phyloP scores from a whole-genome alignment of 2,329 filamentous ascomycete genomes.

The Mycosphaerella arachidis region DNA sequence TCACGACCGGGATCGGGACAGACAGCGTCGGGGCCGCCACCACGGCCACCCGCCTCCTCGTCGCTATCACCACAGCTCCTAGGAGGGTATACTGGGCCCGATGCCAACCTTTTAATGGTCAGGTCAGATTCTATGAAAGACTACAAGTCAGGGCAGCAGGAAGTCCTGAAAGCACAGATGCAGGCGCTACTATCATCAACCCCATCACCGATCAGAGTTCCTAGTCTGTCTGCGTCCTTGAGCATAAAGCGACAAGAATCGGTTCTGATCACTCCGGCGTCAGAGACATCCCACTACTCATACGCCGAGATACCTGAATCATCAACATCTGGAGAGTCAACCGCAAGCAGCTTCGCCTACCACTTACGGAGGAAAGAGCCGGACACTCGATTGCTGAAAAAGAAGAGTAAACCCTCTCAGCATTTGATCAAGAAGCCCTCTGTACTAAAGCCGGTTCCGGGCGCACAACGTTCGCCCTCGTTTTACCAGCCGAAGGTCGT shows the following conservation, averaged over 20 bases:
- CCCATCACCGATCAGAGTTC: background rate
- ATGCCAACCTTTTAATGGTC: slow-evolving; percentile 27
- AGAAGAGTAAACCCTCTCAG: slow-evolving; percentile 26
- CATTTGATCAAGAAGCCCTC: slow-evolving; percentile 20
- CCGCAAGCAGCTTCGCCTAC: slow-evolving; percentile 29
- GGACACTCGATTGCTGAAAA: slow-evolving; percentile 27
- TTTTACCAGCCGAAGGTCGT: slow-evolving; percentile 28
- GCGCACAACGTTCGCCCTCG: slow-evolving; percentile 19
- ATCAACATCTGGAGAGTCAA: slow-evolving; percentile 17
- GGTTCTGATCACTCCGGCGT: background rate
- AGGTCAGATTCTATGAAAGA: slow-evolving; percentile 12
- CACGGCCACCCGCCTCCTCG: slow-evolving; percentile 28
- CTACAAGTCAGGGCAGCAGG: slow-evolving; percentile 13
- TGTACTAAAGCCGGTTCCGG: background rate
- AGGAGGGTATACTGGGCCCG: slow-evolving; percentile 29
- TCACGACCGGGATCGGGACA: slow-evolving; percentile 27
- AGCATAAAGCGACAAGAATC: background rate
- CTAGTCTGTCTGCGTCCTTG: background rate
- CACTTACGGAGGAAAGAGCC: slow-evolving; percentile 19
- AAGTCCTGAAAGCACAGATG: slow-evolving; percentile 13
- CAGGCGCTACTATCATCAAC: slow-evolving; percentile 8
- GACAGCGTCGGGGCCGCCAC: slow-evolving; percentile 28
- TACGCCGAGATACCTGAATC: background rate
- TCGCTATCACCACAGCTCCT: slow-evolving; percentile 33
- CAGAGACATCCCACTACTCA: background rate